Percentiles rank a stretch among this genome's conserved stretches.
Evolutionary conservation across 164 flowering plant species (phyloP).

Genomic region (Kalanchoe fedtschenkoi): DNA sequence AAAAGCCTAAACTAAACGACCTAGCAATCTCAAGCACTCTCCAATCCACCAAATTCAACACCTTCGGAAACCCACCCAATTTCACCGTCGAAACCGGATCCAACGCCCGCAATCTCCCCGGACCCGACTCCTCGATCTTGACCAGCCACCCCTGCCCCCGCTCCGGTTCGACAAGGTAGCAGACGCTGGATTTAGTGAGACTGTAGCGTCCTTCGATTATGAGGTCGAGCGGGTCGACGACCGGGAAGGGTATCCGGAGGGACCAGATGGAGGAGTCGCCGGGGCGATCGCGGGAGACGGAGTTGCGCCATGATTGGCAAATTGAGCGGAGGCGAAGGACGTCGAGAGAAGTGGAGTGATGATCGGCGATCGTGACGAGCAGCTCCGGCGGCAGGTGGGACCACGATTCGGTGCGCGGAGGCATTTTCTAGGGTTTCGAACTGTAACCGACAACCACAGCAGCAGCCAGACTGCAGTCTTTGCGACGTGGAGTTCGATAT

Average conservation of each 20-base stretch:
- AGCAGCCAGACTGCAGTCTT: too few relatives aligned
- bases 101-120: neutral
- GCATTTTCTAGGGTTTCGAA: neutral
- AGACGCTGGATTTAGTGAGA: neutral
- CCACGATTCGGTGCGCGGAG: neutral
- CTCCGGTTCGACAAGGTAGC: neutral
- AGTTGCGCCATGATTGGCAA: neutral
- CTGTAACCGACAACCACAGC: neutral
- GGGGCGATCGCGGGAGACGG: neutral
- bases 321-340: neutral
- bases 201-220: neutral
- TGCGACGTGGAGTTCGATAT: too few relatives aligned
- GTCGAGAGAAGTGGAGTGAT: neutral
- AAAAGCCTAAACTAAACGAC: neutral
- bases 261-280: neutral
- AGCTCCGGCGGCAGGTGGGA: neutral
- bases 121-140: neutral
- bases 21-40: conserved; percentile 1
- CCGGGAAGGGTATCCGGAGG: neutral
- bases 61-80: neutral
- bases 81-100: neutral
- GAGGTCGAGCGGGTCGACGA: too few relatives aligned
- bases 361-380: neutral
- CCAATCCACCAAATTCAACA: neutral
- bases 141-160: neutral